Percentiles rank a stretch among this genome's conserved stretches.
Conservation (phyloP, 768 basidiomycete species). For the Xanthoconium stramineum region DNA sequence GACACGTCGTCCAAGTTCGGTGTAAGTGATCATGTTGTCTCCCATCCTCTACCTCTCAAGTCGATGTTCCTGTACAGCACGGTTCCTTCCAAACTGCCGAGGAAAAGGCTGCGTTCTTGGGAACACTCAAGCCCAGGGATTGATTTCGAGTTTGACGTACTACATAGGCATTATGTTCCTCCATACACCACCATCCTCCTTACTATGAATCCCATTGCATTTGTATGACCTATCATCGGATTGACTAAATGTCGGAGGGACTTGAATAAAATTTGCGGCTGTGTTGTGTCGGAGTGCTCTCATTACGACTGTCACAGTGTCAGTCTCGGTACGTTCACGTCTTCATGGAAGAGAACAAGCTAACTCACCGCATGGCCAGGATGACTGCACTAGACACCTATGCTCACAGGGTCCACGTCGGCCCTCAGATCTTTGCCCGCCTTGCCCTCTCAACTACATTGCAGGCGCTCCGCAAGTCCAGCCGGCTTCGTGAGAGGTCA, state of each 20-base stretch:
- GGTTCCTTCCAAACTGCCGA: conserved; percentile 96
- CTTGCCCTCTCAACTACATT: conserved; percentile 29
- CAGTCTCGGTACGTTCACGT: conserved; percentile 43
- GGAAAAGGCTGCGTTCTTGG: conserved; percentile 95
- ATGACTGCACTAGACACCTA: conserved; percentile 72
- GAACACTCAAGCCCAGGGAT: conserved; percentile 82
- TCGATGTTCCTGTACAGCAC: conserved; percentile 49
- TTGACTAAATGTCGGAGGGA: background rate
- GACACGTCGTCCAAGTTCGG: conserved; percentile 98
- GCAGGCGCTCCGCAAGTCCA: conserved; percentile 23
- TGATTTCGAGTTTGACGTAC: conserved; percentile 46
- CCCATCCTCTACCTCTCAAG: background rate
- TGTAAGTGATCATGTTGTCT: conserved; percentile 44
- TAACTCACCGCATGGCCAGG: conserved; percentile 37
- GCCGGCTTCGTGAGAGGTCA: conserved; percentile 7
- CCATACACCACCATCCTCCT: conserved; percentile 34
- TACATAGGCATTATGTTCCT: conserved; percentile 37
- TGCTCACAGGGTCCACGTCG: conserved; percentile 82
- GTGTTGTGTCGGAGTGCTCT: background rate
- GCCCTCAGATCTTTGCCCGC: conserved; percentile 51
- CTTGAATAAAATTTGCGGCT: background rate
- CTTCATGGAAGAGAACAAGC: background rate
- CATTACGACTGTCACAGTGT: conserved; percentile 23
- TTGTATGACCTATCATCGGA: conserved; percentile 1
- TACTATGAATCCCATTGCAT: conserved; percentile 38